Evolutionary conservation across 78 protist genomes (phyloP).

Genomic region (Salpingoeca rosetta): DNA sequence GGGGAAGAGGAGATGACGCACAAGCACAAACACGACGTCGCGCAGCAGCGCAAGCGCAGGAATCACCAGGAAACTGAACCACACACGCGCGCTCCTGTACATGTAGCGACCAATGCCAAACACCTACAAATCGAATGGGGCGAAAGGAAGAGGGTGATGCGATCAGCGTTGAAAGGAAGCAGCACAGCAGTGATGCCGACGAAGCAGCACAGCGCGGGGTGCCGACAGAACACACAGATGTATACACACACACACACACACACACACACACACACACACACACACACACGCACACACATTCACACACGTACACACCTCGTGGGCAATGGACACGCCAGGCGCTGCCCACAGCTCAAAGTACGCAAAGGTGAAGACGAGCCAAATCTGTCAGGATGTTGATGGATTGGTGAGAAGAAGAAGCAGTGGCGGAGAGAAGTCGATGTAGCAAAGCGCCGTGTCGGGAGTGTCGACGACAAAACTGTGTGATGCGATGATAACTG

Average conservation of each 20-base stretch:
- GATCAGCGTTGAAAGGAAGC: no score
- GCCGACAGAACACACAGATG: no score
- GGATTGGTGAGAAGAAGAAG: no score
- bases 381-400: background rate
- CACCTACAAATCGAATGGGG: background rate
- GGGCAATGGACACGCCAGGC: background rate
- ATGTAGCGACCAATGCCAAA: background rate
- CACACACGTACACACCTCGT: background rate
- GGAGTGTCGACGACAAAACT: no score
- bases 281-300: no score
- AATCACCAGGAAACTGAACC: background rate
- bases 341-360: slow-evolving; percentile 7
- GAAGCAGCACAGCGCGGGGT: no score
- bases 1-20: background rate
- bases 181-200: no score
- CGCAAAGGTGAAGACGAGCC: slow-evolving; percentile 1
- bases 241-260: no score
- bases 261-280: no score
- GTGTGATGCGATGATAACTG: no score
- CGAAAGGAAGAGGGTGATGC: background rate
- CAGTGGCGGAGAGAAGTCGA: no score
- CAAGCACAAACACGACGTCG: background rate
- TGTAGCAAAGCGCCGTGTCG: no score
- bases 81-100: background rate
- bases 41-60: background rate